Percentiles rank a stretch among this genome's conserved stretches.
These are phyloP conservation scores for Pseudocercospora ulei DNA, from an alignment of 2,329 filamentous ascomycete genomes.

Conservation along the genomic window DNA sequence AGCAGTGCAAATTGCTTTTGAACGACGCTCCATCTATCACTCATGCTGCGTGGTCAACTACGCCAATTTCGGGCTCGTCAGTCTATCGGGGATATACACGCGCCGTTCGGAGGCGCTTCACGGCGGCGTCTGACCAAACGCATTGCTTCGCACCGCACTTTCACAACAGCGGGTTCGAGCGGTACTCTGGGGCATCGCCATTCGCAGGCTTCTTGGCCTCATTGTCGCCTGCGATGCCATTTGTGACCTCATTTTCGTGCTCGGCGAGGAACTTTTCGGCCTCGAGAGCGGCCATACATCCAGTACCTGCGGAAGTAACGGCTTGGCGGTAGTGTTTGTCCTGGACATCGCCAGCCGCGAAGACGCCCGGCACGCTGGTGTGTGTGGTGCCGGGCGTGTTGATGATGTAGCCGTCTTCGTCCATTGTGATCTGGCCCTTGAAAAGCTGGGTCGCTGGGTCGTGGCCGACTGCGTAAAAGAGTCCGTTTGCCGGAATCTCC, in stretches of 20 bases:
- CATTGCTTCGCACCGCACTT: too few species aligned
- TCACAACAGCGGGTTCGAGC: slow-evolving; percentile 55
- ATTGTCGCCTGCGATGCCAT: slow-evolving; percentile 43
- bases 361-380: slow-evolving; percentile 84
- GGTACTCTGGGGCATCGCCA: slow-evolving; percentile 52
- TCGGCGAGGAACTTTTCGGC: slow-evolving; percentile 89
- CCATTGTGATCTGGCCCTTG: slow-evolving; percentile 79
- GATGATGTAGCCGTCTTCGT: slow-evolving; percentile 81
- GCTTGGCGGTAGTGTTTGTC: slow-evolving; percentile 98
- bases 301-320: slow-evolving; percentile 90
- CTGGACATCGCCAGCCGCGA: slow-evolving; percentile 94
- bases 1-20: too few species aligned
- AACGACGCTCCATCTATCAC: too few species aligned
- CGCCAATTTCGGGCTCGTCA: too few species aligned
- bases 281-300: slow-evolving; percentile 90
- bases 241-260: slow-evolving; percentile 52
- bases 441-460: slow-evolving; percentile 86
- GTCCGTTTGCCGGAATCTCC: slow-evolving; percentile 77
- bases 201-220: slow-evolving; percentile 44
- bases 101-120: too few species aligned
- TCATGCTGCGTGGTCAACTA: too few species aligned
- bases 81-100: too few species aligned
- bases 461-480: slow-evolving; percentile 97
- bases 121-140: too few species aligned
- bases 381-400: slow-evolving; percentile 80